Percentiles rank a stretch among this genome's conserved stretches.
Conservation (phyloP, 106 monocot species). For the Amphibolis antarctica region DNA sequence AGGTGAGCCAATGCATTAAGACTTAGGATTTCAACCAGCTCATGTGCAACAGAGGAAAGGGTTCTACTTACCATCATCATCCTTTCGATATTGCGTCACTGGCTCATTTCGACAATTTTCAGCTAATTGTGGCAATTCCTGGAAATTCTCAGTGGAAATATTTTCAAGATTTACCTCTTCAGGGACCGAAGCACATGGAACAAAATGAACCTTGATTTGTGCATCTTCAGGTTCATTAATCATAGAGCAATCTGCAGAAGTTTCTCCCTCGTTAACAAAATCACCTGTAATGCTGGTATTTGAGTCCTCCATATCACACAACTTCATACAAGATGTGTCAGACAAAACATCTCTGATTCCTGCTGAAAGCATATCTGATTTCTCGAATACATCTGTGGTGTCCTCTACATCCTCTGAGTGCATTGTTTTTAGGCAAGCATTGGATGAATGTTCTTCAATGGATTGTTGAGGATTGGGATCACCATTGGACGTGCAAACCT, state of each 20-base stretch:
- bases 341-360: constrained; percentile 2
- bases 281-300: background rate
- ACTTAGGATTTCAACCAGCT: too few species aligned
- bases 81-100: constrained; percentile 8
- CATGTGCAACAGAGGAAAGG: background rate
- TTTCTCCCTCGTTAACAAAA: constrained; percentile 9
- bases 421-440: constrained; percentile 2
- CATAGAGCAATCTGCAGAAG: constrained; percentile 7
- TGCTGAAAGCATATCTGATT: background rate
- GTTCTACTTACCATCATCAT: constrained; percentile 15
- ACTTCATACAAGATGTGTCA: constrained; percentile 1
- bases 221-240: constrained; percentile 9
- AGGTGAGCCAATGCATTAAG: too few species aligned
- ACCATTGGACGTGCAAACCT: background rate
- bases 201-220: background rate
- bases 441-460: constrained; percentile 13
- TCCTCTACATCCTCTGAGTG: too few species aligned
- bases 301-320: constrained; percentile 11
- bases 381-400: too few species aligned
- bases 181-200: background rate
- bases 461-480: constrained; percentile 5
- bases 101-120: background rate
- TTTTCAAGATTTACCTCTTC: background rate
- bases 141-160: constrained; percentile 1
- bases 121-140: constrained; percentile 6